A percentile compares a stretch with the other conserved stretches of the same genome.
These are phyloP conservation scores for Linnemannia exigua DNA, from an alignment of 192 early-diverging fungal species.

Conservation along the genomic window DNA sequence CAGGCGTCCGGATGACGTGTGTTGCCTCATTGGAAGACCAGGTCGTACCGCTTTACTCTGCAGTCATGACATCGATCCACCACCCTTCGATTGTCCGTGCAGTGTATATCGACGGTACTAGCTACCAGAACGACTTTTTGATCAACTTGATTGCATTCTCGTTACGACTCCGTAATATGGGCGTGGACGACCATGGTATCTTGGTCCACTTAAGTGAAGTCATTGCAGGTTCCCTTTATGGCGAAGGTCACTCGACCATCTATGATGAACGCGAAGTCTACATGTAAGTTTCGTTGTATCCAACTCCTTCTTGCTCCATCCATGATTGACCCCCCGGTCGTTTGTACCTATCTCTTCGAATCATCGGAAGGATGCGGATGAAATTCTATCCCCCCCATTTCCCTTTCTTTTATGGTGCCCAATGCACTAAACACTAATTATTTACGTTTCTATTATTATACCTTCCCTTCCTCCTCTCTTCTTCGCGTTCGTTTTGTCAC, in stretches of 20 bases:
- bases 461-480: background rate
- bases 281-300: conserved; percentile 53
- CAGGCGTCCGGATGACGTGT: conserved; percentile 80
- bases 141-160: conserved; percentile 90
- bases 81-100: conserved; percentile 91
- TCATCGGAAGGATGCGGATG: background rate
- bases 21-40: conserved; percentile 96
- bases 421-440: background rate
- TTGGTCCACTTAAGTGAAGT: conserved; percentile 88
- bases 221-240: conserved; percentile 83
- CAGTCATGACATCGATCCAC: conserved; percentile 72
- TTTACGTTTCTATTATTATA: background rate
- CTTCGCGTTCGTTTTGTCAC: background rate
- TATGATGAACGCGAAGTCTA: conserved; percentile 94
- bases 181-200: conserved; percentile 89
- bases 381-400: background rate
- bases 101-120: conserved; percentile 87
- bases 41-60: conserved; percentile 93
- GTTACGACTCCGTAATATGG: conserved; percentile 87
- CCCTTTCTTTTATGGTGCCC: background rate
- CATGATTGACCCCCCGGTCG: background rate
- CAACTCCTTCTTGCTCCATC: too few species aligned
- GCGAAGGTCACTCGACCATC: conserved; percentile 92
- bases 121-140: conserved; percentile 88
- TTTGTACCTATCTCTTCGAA: background rate